Base-by-base conservation (phyloP, 2,329 filamentous ascomycete species). In the Camptophora hylomeconis region DNA sequence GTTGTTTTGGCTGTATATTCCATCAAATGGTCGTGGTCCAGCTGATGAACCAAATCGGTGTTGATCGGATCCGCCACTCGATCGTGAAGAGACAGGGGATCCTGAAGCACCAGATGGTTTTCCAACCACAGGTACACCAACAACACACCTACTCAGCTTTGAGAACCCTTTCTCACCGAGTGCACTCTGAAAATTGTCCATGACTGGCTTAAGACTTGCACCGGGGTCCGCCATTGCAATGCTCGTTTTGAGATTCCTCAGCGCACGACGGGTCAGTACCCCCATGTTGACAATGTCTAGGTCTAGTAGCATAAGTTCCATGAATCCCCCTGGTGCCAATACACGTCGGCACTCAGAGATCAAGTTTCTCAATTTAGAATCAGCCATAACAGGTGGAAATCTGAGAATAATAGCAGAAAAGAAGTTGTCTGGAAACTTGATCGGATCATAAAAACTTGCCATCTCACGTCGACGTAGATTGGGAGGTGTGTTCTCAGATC, bases 201-300 rank as follows among this genome's bases (percentile, higher is more conserved):
- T 60, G 5, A 57, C 50, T 5, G 60, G 59, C 32, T 60, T 61
- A 17, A 65, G 52, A 31, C 54, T 59, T 32, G 63, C 56, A 9
- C 45, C 49, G 8, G 52, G 41, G 31, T 62, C 54, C 6, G 52
- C 49, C 3, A 54, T 40, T 26, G 53, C 58, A 24, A 61, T 61
- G 26, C 50, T 52, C 37, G 61, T 55, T 32, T 65, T 65, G 11
- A 65, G 45, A 17, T 46, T 49, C 4, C 59, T 51, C 18, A 63
- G 51, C 1, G 58, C 58, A 41, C 53, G 57, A 19, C 60, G 51
- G 10, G 60, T 58, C 24, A 52, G 53, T 7, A 50, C 55, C 2
- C 61, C 61, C 58, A 65, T 62, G 33, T 63, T 63, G 22, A 63
- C 51, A 49, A 64, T 58, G 32, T 65, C 61, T n/a, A 61, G 46